Percentiles rank a stretch among this genome's conserved stretches.
Evolutionary conservation across 2,329 filamentous ascomycete genomes (phyloP).

Genomic region (Dactylellina drechsleri): DNA sequence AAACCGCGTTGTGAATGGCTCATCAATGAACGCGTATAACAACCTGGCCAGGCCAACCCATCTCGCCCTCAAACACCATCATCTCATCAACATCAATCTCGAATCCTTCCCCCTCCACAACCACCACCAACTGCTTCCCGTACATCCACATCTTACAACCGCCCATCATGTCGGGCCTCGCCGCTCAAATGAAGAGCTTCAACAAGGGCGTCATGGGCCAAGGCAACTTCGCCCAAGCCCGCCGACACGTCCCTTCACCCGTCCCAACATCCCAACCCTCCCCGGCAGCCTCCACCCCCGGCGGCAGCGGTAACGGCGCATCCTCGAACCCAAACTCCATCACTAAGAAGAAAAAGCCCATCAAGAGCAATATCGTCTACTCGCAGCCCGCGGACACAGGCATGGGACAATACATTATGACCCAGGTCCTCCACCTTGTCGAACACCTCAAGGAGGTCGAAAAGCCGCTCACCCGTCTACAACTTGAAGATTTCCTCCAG

Average conservation of each 20-base stretch:
- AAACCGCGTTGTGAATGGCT: too few species aligned
- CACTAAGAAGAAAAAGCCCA: conserved; percentile 44
- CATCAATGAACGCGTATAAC: too few species aligned
- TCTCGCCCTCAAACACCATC: too few species aligned
- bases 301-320: conserved; percentile 10
- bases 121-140: conserved; percentile 5
- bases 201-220: conserved; percentile 47
- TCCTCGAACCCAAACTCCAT: conserved; percentile 13
- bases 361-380: conserved; percentile 66
- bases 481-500: conserved; percentile 76
- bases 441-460: conserved; percentile 81
- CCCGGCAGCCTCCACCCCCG: conserved; percentile 42
- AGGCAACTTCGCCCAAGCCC: conserved; percentile 50
- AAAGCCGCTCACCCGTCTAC: conserved; percentile 62
- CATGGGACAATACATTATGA: conserved; percentile 78
- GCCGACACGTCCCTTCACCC: conserved; percentile 47
- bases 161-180: conserved; percentile 38
- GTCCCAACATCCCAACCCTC: conserved; percentile 40
- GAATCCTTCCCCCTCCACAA: too few species aligned
- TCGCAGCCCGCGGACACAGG: conserved; percentile 81
- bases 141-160: not conserved
- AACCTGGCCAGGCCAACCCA: too few species aligned
- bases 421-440: conserved; percentile 86
- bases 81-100: too few species aligned
- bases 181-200: conserved; percentile 48